Conservation (phyloP, 176 grass and related monocot species). For the Miscanthus lutarioriparius region DNA sequence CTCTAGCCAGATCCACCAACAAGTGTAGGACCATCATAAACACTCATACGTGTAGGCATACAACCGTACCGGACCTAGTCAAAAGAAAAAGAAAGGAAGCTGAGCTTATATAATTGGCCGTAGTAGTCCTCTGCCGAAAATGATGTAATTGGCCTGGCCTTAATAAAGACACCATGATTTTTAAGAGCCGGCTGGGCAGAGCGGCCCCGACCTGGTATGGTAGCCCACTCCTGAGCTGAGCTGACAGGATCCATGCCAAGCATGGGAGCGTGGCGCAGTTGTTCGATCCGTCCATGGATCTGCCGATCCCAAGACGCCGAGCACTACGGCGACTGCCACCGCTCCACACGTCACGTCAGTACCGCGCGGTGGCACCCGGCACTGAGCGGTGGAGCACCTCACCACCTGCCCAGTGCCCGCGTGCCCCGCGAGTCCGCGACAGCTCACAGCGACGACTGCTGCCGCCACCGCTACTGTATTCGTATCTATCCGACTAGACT, state of each 20-base stretch:
- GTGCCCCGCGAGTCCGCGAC: background rate
- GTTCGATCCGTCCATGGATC: background rate
- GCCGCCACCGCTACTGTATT: background rate
- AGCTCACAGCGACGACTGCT: background rate
- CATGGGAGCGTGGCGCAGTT: background rate
- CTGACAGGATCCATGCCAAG: background rate
- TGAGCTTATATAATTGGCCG: background rate
- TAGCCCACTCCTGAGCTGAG: background rate
- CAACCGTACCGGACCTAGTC: background rate
- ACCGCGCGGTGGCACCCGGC: background rate
- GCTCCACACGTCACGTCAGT: background rate
- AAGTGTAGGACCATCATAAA: constrained; percentile 29
- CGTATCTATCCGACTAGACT: background rate
- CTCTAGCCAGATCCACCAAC: constrained; percentile 46
- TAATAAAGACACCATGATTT: background rate
- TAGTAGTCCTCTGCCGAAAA: background rate
- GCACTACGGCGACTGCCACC: background rate
- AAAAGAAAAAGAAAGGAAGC: background rate
- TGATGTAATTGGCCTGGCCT: background rate
- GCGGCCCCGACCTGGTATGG: background rate
- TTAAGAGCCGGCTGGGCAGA: background rate
- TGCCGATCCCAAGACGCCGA: background rate
- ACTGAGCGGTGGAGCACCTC: constrained; percentile 6
- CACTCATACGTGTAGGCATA: background rate
- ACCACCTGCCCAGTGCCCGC: background rate